phyloP scores from a whole-genome alignment of 208 protist species.

The Angomonas ambiguus region DNA sequence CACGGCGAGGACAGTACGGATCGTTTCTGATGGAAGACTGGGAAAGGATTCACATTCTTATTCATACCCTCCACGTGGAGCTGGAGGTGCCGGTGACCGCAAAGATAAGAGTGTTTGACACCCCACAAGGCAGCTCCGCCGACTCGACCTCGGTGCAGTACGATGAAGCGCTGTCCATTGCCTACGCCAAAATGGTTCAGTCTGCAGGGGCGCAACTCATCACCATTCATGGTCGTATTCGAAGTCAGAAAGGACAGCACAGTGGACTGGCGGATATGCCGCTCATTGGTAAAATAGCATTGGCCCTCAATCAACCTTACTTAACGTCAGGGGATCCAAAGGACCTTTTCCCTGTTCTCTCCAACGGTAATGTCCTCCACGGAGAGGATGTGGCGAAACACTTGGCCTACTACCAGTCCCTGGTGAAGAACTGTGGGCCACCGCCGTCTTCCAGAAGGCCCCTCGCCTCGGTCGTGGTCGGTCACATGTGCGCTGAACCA shows the following conservation, averaged over 20 bases:
- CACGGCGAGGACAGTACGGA: conserved; percentile 87
- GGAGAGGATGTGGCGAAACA: conserved; percentile 58
- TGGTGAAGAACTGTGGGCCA: conserved; percentile 36
- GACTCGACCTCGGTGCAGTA: conserved; percentile 9
- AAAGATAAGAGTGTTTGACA: conserved; percentile 90
- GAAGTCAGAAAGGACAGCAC: conserved; percentile 76
- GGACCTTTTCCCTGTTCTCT: conserved; percentile 63
- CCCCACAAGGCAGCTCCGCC: not conserved
- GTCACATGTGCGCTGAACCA: conserved; percentile 86
- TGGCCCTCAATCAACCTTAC: not conserved
- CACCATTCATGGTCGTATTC: conserved; percentile 83
- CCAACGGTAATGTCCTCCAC: conserved; percentile 84
- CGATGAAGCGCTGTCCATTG: conserved; percentile 73
- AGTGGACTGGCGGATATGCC: conserved; percentile 64
- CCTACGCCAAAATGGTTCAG: conserved; percentile 81
- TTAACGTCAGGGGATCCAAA: not conserved
- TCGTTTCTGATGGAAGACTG: conserved; percentile 91
- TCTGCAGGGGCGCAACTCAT: conserved; percentile 80
- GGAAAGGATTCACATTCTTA: conserved; percentile 72
- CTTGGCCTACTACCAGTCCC: not conserved
- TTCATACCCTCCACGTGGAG: conserved; percentile 77
- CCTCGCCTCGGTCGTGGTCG: conserved; percentile 47
- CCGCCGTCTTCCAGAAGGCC: too few species aligned
- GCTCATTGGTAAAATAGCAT: conserved; percentile 33
- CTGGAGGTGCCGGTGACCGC: conserved; percentile 87